These are phyloP conservation scores for Theileria annulata DNA, from an alignment of 169 alveolate species.

Conservation along the genomic window DNA sequence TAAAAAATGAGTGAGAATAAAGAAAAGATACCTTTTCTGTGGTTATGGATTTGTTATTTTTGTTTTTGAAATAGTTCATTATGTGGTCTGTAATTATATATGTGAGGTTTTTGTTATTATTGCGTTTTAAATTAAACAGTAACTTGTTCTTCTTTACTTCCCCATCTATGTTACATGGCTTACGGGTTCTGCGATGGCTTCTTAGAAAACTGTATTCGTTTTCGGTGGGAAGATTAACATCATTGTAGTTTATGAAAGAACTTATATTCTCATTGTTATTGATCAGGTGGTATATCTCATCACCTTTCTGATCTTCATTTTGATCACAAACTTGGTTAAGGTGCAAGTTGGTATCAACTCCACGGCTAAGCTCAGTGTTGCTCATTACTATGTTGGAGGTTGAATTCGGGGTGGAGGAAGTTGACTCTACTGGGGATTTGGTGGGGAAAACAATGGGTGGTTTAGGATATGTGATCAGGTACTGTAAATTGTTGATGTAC, in stretches of 20 bases:
- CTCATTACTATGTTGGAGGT: not conserved
- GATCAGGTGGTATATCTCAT: not conserved
- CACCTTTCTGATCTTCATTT: not conserved
- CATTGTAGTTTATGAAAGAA: conserved; percentile 10
- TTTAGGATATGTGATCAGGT: conserved; percentile 4
- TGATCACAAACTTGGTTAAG: not conserved
- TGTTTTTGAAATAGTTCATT: not conserved
- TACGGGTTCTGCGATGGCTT: not conserved
- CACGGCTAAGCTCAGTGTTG: not conserved
- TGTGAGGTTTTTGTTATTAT: not conserved
- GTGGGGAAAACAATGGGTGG: not conserved
- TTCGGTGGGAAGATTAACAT: not conserved
- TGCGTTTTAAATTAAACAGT: conserved; percentile 2
- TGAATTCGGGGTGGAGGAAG: not conserved
- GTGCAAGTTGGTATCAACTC: not conserved
- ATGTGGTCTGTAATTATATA: conserved; percentile 8
- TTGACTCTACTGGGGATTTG: not conserved
- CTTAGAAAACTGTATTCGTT: not conserved
- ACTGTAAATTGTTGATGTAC: conserved; percentile 15
- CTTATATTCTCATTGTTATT: conserved; percentile 1
- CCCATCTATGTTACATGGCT: not conserved
- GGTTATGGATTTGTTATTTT: not conserved
- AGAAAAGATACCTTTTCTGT: not conserved
- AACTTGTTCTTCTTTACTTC: conserved; percentile 7
- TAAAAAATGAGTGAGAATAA: not conserved